Base-by-base conservation (phyloP, 1,284 basidiomycete species). In the Moniliophthora roreri region DNA sequence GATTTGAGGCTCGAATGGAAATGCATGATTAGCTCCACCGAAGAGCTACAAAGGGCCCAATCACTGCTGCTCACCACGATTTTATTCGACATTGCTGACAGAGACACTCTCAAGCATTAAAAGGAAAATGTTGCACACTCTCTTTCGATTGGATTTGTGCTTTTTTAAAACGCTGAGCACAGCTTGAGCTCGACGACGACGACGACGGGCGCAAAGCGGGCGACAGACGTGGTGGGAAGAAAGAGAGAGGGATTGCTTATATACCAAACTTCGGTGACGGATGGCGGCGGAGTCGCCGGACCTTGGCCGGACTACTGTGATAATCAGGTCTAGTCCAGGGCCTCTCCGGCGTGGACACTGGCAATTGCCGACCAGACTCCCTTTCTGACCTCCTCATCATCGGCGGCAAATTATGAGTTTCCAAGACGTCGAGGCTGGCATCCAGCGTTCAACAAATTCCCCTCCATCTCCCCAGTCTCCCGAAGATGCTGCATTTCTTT, bases 31-130 rank as follows among this genome's bases (percentile, higher is more conserved):
- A 88, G 78, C 76, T 69, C 49, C 38, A 50, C 44, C 44, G 32
- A 38, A 45, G 18, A 69, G 69, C 65, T 68, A 76, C 64, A 75
- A 78, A 79, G 79, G 71, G 75, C 72, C 77, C 69, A 69, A 71
- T 75, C 73, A 72, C 79, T 81, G 81, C 74, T 83, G 87, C 88
- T 90, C 82, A 91, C 89, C 87, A 91, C 89, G 79, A 89, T 88
- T 78, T 91, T 91, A 86, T 91, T 91, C 56, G 89, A 91, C 89
- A 91, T 91, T 60, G 60, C 64, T 59, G 28, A n/a, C 60, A 56
- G 58, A 65, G 65, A 64, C 64, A 63, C 63, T 64, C 61, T 58
- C 53, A 60, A 64, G 67, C 63, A 59, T 60, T 67, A 66, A 63
- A 68, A 69, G 16, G 23, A n/a, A 23, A 37, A 44, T 18, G 20